Evolutionary conservation across 2,329 filamentous ascomycete genomes (phyloP), one percentile per base, ranked within the genome.

Genomic region (Ascochyta fabae): DNA sequence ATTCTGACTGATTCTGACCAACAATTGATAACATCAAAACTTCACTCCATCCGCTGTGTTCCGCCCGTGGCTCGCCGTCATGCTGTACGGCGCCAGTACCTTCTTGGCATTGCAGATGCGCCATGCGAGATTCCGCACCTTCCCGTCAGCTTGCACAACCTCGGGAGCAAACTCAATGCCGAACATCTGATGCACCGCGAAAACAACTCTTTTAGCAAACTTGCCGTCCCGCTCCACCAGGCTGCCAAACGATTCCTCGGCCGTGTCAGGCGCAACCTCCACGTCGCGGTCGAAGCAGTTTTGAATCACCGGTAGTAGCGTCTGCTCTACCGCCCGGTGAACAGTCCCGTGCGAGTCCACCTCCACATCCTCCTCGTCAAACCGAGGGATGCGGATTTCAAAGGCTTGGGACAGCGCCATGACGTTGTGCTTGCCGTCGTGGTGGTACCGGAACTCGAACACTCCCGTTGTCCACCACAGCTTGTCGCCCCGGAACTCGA

Each of bases 401-500:
- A 99, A 99, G 0, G 95, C 93, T 64, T 92, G 85, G 5, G 93
- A 97, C 58, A 98, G 90, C 16, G 92, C 87, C 90, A 99, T 95
- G 70, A 96, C 93, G 64, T 90, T 91, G 77, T 99, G 92, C 68
- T 89, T 90, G 52, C 92, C 92, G 65, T 91, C 88, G 76, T 99
- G 95, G 77, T 99, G 95, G 77, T 97, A 97, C 36, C 95, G 88
- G 80, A 99, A 96, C 71, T 99, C 95, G 70, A 96, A 99, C 3
- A 96, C 90, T 50, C 95, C 95, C 58, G 94, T 90, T 0, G 90
- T 96, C 95, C 95, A 99, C 88, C 92, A 99, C 2, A 97, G 84
- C 78, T 96, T 96, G 78, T 98, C 93, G 43, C 95, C 93, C 9
- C 88, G 82, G 71, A 99, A 98, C 12, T 91, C 77, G 69, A 98